Base-by-base conservation (phyloP, 2,329 filamentous ascomycete genomes). In the Fulvia fulva region DNA sequence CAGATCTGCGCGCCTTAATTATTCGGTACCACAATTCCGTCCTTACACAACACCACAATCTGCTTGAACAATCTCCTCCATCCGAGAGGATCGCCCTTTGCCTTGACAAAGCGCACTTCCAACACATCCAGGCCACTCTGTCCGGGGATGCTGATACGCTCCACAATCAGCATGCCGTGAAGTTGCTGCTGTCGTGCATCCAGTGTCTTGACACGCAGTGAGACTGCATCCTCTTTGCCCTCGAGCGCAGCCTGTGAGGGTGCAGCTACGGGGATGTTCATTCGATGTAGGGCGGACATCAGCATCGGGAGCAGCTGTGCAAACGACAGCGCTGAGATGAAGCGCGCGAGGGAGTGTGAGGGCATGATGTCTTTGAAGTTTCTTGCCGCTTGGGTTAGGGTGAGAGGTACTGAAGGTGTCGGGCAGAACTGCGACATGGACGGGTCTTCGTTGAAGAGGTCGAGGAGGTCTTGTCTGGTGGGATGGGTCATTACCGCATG, bases 21-120 rank as follows among this genome's bases (percentile, higher is more conserved):
- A 28, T 55, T 30, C 21, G 54, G 54, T n/a, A 50, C 59, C 30
- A 65, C 47, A 46, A 97, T 87, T 8, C 86, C 91, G 71, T 96
- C 91, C 70, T 90, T 90, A 76, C 92, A 95, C 60, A 93, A 79
- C 63, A 95, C 80, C 28, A 90, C 90, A n/a, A 97, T 84, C 74
- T 91, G 92, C 77, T 99, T 99, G 80, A 99, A 99, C 72, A 99
- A 91, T 32, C 94, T 81, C 60, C 94, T 84, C 94, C 95, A 99
- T 77, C 97, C 93, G 51, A 99, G 77, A 5, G 94, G 94, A 77
- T 99, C 94, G 5, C 94, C 94, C 77, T 96, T 97, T 55, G 90
- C 83, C 77, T 99, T 99, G 65, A 95, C 84, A 71, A 99, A 97
- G 53, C 91, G 83, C 26, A 97, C 89, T 73, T 97, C 92, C 23